These are phyloP conservation scores for Exsudoporus floridanus DNA, from an alignment of 1,284 basidiomycete species.

Conservation along the genomic window DNA sequence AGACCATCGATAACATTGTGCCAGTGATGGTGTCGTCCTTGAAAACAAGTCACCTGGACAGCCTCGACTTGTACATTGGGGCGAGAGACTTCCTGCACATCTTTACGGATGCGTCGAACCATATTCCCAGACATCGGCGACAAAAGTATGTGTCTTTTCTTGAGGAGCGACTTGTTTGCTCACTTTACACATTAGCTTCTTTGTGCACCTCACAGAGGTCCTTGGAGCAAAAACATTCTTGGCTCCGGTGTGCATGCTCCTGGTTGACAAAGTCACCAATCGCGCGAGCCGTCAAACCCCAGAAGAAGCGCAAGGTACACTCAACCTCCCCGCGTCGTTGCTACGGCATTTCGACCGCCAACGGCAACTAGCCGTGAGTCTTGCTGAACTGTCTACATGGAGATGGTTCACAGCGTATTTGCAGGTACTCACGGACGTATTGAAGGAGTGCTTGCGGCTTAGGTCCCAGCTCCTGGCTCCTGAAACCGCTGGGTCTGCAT, in stretches of 20 bases:
- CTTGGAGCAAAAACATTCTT: slow-evolving; percentile 84
- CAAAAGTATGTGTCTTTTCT: slow-evolving; percentile 55
- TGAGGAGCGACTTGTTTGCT: slow-evolving; percentile 9
- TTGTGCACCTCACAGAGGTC: slow-evolving; percentile 85
- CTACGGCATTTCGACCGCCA: slow-evolving; percentile 57
- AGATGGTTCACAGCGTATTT: slow-evolving; percentile 19
- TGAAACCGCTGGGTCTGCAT: slow-evolving; percentile 42
- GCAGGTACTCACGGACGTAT: slow-evolving; percentile 65
- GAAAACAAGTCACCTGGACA: slow-evolving; percentile 51
- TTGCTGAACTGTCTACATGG: background rate
- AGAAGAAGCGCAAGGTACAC: slow-evolving; percentile 57
- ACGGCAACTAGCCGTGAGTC: slow-evolving; percentile 54
- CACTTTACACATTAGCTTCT: slow-evolving; percentile 61
- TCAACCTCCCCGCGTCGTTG: slow-evolving; percentile 67
- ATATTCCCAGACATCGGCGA: slow-evolving; percentile 86
- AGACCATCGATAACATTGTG: slow-evolving; percentile 92
- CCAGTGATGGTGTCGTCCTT: slow-evolving; percentile 87
- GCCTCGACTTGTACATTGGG: slow-evolving; percentile 63
- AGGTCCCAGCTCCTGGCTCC: slow-evolving; percentile 46
- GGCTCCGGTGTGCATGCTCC: slow-evolving; percentile 80
- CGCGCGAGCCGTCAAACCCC: slow-evolving; percentile 66
- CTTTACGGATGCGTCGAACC: slow-evolving; percentile 85
- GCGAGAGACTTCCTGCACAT: slow-evolving; percentile 78
- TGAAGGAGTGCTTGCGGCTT: slow-evolving; percentile 67
- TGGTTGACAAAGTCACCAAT: slow-evolving; percentile 78